Conservation (phyloP, 23 red algal species). For the Gracilaria caudata region DNA sequence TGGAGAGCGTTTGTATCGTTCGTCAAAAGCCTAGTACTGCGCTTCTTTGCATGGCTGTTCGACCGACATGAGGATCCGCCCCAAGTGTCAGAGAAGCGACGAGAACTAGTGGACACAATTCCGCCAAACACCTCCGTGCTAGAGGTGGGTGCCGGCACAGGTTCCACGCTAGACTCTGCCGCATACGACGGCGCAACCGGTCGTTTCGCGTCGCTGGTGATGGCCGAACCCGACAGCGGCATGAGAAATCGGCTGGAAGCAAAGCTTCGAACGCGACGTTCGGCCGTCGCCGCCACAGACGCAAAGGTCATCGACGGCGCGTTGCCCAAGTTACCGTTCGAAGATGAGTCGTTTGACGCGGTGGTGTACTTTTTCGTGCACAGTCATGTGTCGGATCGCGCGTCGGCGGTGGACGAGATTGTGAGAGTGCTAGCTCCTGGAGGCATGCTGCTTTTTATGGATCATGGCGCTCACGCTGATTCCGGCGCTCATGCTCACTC, state of each 20-base stretch:
- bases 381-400: constrained; percentile 34
- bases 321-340: constrained; percentile 39
- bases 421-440: constrained; percentile 40
- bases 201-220: constrained; percentile 31
- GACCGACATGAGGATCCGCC: constrained; percentile 25
- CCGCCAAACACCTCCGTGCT: constrained; percentile 24
- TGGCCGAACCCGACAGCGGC: constrained; percentile 50
- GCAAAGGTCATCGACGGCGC: constrained; percentile 30
- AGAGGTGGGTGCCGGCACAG: constrained; percentile 55
- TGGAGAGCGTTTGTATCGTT: constrained; percentile 15
- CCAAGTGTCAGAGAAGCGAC: constrained; percentile 17
- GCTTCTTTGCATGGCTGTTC: constrained; percentile 39
- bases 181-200: constrained; percentile 19
- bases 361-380: constrained; percentile 59
- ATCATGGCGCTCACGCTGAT: constrained; percentile 34
- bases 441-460: constrained; percentile 46
- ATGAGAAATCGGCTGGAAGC: constrained; percentile 48
- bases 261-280: constrained; percentile 5
- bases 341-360: constrained; percentile 44
- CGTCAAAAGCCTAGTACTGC: background rate
- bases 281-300: background rate
- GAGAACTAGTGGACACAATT: constrained; percentile 40
- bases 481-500: background rate
- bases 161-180: constrained; percentile 29
- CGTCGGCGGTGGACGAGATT: constrained; percentile 35